A percentile compares a stretch with the other conserved stretches of the same genome.
These are phyloP conservation scores for Abrus precatorius DNA, from an alignment of 306 rosid genomes.

Conservation along the genomic window DNA sequence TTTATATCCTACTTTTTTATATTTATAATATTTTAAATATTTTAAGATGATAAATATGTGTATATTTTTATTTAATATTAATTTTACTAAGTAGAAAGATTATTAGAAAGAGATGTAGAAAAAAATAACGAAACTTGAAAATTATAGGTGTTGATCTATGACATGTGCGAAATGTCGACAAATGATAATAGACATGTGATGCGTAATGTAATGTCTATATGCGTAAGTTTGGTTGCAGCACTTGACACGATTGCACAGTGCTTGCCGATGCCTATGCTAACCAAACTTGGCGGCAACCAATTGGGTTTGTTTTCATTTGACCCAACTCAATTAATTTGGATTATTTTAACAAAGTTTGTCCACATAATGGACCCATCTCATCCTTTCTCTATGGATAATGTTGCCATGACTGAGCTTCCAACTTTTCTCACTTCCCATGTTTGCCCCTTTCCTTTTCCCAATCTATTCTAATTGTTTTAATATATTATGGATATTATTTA, in stretches of 20 bases:
- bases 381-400: background rate
- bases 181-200: slow-evolving; percentile 25
- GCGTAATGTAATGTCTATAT: background rate
- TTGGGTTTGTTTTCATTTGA: background rate
- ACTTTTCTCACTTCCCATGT: background rate
- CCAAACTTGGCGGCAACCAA: background rate
- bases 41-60: too few species aligned
- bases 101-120: too few species aligned
- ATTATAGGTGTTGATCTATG: background rate
- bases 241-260: background rate
- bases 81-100: too few species aligned
- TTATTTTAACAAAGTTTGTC: too few species aligned
- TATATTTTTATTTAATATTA: too few species aligned
- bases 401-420: background rate
- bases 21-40: too few species aligned
- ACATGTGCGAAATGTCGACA: slow-evolving; percentile 10
- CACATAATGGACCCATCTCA: background rate
- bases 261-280: background rate
- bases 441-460: background rate
- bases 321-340: slow-evolving; percentile 1
- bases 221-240: background rate
- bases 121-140: too few species aligned
- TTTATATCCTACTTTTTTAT: too few species aligned
- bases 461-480: background rate
- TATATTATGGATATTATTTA: too few species aligned